A percentile compares a stretch with the other conserved stretches of the same genome.
Evolutionary conservation across 202 grass and related monocot genomes (phyloP).

Genomic region (Cymbopogon flexuosus): DNA sequence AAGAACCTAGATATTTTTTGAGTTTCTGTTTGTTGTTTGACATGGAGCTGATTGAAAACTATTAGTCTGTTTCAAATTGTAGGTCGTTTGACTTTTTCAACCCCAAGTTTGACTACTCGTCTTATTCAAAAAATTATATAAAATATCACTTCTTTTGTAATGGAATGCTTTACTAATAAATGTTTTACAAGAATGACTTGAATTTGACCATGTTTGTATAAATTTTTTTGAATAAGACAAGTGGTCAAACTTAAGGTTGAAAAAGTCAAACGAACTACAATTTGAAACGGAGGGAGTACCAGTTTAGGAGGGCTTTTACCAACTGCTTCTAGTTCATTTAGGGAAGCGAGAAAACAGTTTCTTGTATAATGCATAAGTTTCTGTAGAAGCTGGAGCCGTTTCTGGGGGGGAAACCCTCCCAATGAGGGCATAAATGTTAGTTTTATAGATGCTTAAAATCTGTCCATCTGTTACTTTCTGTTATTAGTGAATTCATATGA

Average conservation of each 20-base stretch:
- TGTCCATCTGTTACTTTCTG: background rate
- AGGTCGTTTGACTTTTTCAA: no score
- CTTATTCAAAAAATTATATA: no score
- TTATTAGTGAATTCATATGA: background rate
- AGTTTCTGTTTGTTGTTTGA: background rate
- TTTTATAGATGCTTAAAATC: background rate
- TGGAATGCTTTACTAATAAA: no score
- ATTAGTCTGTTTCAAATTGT: no score
- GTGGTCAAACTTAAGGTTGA: no score
- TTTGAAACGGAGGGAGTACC: no score
- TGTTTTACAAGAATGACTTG: no score
- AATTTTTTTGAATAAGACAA: no score
- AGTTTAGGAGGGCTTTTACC: background rate
- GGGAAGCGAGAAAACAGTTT: background rate
- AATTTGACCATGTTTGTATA: no score
- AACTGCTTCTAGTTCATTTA: background rate
- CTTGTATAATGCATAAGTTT: background rate
- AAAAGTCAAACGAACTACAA: no score
- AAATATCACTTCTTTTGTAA: no score
- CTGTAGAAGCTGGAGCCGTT: background rate
- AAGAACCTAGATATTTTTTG: background rate
- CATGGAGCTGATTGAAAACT: slow-evolving; percentile 4
- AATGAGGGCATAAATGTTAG: background rate
- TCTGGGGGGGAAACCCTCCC: background rate
- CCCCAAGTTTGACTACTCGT: no score